These are phyloP conservation scores for Pilaira anomala DNA, from an alignment of 192 early-diverging fungal species.

Conservation along the genomic window DNA sequence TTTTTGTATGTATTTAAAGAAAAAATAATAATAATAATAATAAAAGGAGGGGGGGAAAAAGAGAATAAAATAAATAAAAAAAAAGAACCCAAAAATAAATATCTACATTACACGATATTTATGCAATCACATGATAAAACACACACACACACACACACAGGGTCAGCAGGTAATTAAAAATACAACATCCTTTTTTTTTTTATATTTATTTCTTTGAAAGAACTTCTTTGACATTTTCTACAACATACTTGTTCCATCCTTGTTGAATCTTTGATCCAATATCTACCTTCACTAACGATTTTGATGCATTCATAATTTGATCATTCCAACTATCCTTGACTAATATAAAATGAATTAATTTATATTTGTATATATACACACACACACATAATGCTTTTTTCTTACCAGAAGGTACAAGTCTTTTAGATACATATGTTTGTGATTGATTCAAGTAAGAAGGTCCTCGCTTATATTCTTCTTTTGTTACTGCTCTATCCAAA, in stretches of 20 bases:
- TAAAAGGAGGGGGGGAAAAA: no score
- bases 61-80: no score
- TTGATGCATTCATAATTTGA: constrained; percentile 9
- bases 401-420: constrained; percentile 16
- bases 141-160: no score
- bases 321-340: constrained; percentile 12
- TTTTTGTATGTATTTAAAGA: no score
- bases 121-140: no score
- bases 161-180: no score
- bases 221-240: constrained; percentile 6
- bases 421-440: constrained; percentile 7
- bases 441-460: constrained; percentile 7
- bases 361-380: background rate
- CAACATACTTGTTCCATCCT: constrained; percentile 5
- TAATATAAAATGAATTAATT: background rate
- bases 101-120: no score
- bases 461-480: background rate
- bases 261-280: constrained; percentile 6
- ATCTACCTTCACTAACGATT: constrained; percentile 13
- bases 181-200: background rate
- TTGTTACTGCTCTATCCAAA: constrained; percentile 4
- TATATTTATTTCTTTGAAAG: constrained; percentile 6
- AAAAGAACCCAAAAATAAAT: no score
- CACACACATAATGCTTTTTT: no score
- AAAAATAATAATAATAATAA: no score